Evolutionary conservation across 148 eudicot species (phyloP), one percentile per base, ranked within the genome.

Genomic region (Rhododendron williamsianum): DNA sequence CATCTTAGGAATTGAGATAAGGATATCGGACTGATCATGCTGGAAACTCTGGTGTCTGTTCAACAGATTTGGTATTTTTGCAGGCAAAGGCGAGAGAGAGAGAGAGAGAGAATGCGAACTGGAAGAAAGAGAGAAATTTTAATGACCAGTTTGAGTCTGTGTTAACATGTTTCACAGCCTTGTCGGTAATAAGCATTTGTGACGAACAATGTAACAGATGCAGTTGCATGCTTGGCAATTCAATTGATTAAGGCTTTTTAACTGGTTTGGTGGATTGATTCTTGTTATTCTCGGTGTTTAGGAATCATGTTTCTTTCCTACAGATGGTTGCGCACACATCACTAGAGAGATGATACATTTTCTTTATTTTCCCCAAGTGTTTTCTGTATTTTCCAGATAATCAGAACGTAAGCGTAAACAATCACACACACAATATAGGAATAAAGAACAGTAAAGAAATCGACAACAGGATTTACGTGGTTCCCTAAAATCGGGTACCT

Each of bases 1-100:
- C 84, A 83, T 94, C 48, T 92, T 95, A 33, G 97, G 97, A 84
- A 97, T 95, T 83, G 97, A 94, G 90, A 90, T 95, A 90, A 90
- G 92, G 91, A 95, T 95, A 86, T 94, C 97, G 41, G 98, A 94
- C 81, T 95, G 89, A 93, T 6, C 38, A 18, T 35, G 79, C 85
- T 10, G 60, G 60, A 52, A 73, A 63, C 63, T 54, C 78, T 76
- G 60, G 54, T 65, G 3, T 45, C 82, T 58, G 76, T 78, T 52
- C 65, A 38, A 60, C 25, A 43, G 54, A 4, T 13, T 23, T 0
- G 63, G 76, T 58, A 0, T 33, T 54, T 86, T 78, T 82, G 85
- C 86, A 89, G 87, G 86, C 88, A 54, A 81, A 33, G 71, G 76
- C 83, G 60, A 33, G 35, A 30, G 30, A 30, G 30, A 30, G 30